Evolutionary conservation across 2,329 filamentous ascomycete species (phyloP).

Genomic region (Diaporthe ampelina): DNA sequence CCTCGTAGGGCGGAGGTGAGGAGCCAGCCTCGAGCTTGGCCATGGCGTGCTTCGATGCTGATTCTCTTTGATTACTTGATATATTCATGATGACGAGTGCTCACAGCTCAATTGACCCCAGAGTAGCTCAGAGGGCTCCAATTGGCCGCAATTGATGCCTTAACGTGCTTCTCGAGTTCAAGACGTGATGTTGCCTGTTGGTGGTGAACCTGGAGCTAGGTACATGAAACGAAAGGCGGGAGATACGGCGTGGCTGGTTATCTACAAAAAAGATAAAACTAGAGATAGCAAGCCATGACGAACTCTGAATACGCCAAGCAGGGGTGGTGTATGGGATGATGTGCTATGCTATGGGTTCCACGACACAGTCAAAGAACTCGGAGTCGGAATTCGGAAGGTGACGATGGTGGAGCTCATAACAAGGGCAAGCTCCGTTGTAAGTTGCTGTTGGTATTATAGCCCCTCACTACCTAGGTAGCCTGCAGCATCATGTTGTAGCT

Average conservation of each 20-base stretch:
- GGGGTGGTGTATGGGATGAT: no score
- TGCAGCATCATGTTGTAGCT: no score
- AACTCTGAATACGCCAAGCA: not conserved
- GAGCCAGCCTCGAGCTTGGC: constrained; percentile 23
- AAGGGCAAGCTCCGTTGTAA: not conserved
- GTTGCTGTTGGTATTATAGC: not conserved
- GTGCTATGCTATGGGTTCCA: not conserved
- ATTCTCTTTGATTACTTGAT: not conserved
- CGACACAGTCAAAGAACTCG: not conserved
- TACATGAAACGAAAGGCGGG: no score
- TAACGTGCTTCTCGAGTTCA: not conserved
- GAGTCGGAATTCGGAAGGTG: constrained; percentile 26
- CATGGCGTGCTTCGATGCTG: constrained; percentile 2
- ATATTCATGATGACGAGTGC: not conserved
- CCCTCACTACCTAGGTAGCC: constrained; percentile 9
- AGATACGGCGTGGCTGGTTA: not conserved
- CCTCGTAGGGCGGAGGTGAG: constrained; percentile 37
- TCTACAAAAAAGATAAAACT: not conserved
- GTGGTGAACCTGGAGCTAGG: not conserved
- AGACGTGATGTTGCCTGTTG: not conserved
- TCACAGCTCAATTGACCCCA: not conserved
- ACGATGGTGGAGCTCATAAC: constrained; percentile 6
- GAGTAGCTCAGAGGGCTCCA: not conserved
- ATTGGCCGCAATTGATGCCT: not conserved
- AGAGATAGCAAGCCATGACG: not conserved